These are phyloP conservation scores for Pilasporangium apinafurcum DNA, from an alignment of 352 stramenopile genomes.

Conservation along the genomic window DNA sequence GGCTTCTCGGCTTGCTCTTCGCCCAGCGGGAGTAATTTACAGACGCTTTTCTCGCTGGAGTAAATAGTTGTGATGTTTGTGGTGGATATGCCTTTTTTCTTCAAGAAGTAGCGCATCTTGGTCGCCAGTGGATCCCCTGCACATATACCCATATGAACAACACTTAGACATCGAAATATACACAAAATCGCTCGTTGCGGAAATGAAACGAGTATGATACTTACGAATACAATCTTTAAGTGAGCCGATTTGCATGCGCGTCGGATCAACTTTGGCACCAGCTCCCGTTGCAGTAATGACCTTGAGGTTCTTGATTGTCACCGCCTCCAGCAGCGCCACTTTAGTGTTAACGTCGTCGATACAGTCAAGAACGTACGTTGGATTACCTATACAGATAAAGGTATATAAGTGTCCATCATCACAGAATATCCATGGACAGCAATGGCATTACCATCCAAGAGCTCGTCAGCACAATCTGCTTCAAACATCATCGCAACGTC, in stretches of 20 bases:
- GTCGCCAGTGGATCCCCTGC: slow-evolving; percentile 91
- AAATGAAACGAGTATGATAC: slow-evolving; percentile 13
- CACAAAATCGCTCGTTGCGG: background rate
- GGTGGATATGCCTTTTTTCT: slow-evolving; percentile 69
- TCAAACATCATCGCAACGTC: slow-evolving; percentile 90
- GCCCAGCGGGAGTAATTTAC: slow-evolving; percentile 93
- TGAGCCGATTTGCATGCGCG: slow-evolving; percentile 94
- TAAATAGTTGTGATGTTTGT: slow-evolving; percentile 85
- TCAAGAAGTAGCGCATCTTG: slow-evolving; percentile 94
- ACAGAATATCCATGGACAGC: no score
- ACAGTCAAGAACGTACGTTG: slow-evolving; percentile 96
- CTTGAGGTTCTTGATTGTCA: slow-evolving; percentile 68
- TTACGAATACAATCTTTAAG: slow-evolving; percentile 89
- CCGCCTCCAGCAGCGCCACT: slow-evolving; percentile 89
- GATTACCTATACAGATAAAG: slow-evolving; percentile 27
- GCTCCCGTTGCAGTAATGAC: slow-evolving; percentile 89
- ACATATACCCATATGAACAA: background rate
- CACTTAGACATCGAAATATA: background rate
- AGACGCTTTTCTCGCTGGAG: slow-evolving; percentile 95
- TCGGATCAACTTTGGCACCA: slow-evolving; percentile 96
- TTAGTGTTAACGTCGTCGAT: slow-evolving; percentile 99
- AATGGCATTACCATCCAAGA: slow-evolving; percentile 54
- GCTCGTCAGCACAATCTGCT: slow-evolving; percentile 53
- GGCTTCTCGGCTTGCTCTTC: slow-evolving; percentile 85
- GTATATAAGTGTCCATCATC: background rate